Base-by-base conservation (phyloP, 768 basidiomycete species). In the Phlebiopsis flavidoalba region DNA sequence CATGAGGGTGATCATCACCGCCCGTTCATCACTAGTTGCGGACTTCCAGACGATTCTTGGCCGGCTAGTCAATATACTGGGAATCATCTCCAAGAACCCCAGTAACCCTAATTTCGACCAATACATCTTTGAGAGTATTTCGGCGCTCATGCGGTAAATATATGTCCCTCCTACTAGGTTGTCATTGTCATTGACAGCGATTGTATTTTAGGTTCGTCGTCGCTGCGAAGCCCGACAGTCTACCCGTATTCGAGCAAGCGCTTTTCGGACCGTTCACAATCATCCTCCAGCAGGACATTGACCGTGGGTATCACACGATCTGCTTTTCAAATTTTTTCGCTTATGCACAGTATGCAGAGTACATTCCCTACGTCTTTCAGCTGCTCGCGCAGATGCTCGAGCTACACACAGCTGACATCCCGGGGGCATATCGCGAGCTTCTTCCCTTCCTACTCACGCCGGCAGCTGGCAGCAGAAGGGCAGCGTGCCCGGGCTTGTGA, bases 21-120 rank as follows among this genome's bases (percentile, higher is more conserved):
- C 93, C 14, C 83, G 91, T 19, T 87, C 92, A 67, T 80, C 85
- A 3, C 77, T 98, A 47, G 86, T 81, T 0, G 85, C 90, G 0
- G 79, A 75, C 8, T 90, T 87, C 67, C 82, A 87, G 60, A 77
- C 75, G 40, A 80, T 87, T 2, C 80, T 98, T 7, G 75, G 72
- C 46, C 86, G 89, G 12, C 83, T 99, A 8, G 91, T 97, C 58
- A 73, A 75, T 26, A 95, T 98, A 67, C 80, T 98, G 33, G 88
- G 90, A 12, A 81, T 88, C 58, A 94, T 96, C 66, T 92, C 90
- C 62, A 92, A 90, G 76, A 99, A 99, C 71, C 96, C 97, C 15
- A 94, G 91, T 71, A 99, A 99, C 73, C 97, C 97, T 1, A 87
- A 89, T 65, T 98, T 99, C 74, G 95, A 97, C 72, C 97, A 98